Evolutionary conservation across 108 stramenopile species (phyloP).

Genomic region (Epipyxis sp.): DNA sequence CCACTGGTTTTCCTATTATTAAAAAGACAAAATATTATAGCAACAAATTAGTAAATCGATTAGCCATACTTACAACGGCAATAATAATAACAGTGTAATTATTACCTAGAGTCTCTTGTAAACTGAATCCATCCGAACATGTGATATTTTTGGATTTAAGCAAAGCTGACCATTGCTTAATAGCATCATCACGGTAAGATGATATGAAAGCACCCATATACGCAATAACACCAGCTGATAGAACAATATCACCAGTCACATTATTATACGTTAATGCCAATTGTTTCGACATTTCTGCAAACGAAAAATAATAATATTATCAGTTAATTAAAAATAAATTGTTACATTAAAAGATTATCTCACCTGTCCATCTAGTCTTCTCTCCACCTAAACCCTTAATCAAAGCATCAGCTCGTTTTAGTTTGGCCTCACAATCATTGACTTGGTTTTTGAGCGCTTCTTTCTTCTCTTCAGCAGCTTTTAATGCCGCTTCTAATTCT

Average conservation of each 20-base stretch:
- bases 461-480: slow-evolving; percentile 54
- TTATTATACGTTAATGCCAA: slow-evolving; percentile 43
- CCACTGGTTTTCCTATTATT: too few relatives aligned
- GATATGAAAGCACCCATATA: slow-evolving; percentile 64
- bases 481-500: slow-evolving; percentile 49
- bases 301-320: too few relatives aligned
- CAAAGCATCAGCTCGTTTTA: slow-evolving; percentile 58
- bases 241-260: slow-evolving; percentile 58
- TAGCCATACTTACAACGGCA: too few relatives aligned
- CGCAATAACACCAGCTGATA: slow-evolving; percentile 62
- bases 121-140: slow-evolving; percentile 45
- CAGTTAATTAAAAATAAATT: too few relatives aligned
- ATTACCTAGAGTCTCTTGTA: slow-evolving; percentile 45
- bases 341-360: too few relatives aligned
- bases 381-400: slow-evolving; percentile 62
- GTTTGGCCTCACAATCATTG: slow-evolving; percentile 56
- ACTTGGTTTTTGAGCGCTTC: slow-evolving; percentile 50
- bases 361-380: slow-evolving; percentile 55
- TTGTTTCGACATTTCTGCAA: slow-evolving; percentile 36
- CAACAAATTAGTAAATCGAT: too few relatives aligned
- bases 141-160: slow-evolving; percentile 44
- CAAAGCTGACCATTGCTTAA: slow-evolving; percentile 47
- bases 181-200: slow-evolving; percentile 51
- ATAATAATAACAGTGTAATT: too few relatives aligned
- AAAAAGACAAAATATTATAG: too few relatives aligned